Percentiles rank a stretch among this genome's conserved stretches.
Conservation (phyloP, 306 rosid genomes). For the Glycyrrhiza uralensis region DNA sequence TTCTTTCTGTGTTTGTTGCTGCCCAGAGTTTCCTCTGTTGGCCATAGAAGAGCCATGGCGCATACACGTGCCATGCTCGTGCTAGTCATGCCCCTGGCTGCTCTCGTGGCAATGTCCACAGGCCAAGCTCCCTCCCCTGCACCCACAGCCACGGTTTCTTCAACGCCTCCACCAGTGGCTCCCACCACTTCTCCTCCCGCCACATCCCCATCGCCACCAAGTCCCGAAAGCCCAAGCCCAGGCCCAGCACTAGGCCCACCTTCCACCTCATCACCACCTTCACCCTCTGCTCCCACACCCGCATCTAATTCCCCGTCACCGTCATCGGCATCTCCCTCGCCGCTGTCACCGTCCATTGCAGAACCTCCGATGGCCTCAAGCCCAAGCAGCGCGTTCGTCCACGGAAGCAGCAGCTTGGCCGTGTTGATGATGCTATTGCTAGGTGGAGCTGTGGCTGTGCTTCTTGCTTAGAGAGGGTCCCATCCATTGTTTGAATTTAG, state of each 20-base stretch:
- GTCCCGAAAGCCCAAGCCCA: not conserved
- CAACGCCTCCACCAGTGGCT: not conserved
- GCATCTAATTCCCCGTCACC: not conserved
- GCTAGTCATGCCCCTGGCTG: constrained; percentile 29
- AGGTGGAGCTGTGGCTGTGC: constrained; percentile 27
- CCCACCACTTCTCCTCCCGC: constrained; percentile 14
- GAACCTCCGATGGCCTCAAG: not conserved
- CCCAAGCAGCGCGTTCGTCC: not conserved
- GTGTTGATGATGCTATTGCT: no score
- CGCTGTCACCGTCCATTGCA: not conserved
- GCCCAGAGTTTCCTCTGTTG: not conserved
- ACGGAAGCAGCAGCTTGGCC: constrained; percentile 32
- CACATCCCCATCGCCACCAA: not conserved
- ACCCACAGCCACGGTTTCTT: not conserved
- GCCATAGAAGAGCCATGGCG: constrained; percentile 47
- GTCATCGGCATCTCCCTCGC: not conserved
- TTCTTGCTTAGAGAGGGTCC: constrained; percentile 1
- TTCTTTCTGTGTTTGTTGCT: not conserved
- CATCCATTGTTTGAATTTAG: not conserved
- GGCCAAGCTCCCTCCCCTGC: constrained; percentile 38
- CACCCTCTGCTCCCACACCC: not conserved
- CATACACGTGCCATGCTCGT: constrained; percentile 38
- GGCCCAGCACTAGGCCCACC: not conserved
- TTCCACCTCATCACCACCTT: constrained; percentile 9
- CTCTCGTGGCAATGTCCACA: constrained; percentile 32